A percentile compares a stretch with the other conserved stretches of the same genome.
These are phyloP conservation scores for Naegleria gruberi DNA, from an alignment of 208 protist genomes.

Conservation along the genomic window DNA sequence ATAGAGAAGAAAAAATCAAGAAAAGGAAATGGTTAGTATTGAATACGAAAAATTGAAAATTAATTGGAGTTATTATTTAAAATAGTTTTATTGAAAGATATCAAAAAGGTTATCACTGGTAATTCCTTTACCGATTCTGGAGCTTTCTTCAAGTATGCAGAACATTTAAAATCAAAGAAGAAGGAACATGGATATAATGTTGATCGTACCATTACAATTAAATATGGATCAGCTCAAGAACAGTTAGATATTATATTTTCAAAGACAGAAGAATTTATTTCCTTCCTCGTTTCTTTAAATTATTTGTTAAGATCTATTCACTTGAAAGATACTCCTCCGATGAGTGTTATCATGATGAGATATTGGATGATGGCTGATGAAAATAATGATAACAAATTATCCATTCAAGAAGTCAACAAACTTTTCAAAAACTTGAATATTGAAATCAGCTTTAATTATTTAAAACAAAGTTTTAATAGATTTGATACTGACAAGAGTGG, in stretches of 20 bases:
- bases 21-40: background rate
- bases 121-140: background rate
- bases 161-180: background rate
- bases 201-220: background rate
- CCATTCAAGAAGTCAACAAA: background rate
- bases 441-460: background rate
- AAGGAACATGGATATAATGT: background rate
- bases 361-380: conserved; percentile 16
- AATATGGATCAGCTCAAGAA: background rate
- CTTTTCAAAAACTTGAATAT: background rate
- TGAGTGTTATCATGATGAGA: background rate
- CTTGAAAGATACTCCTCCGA: background rate
- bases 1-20: background rate
- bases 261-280: background rate
- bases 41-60: no score
- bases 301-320: background rate
- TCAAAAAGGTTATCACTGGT: background rate
- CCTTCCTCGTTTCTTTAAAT: background rate
- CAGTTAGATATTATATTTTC: background rate
- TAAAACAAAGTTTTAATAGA: background rate
- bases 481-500: conserved; percentile 17
- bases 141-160: background rate
- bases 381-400: conserved; percentile 9
- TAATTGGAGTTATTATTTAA: no score
- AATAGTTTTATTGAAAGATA: background rate